A percentile compares a stretch with the other conserved stretches of the same genome.
Conservation (phyloP, 75 land plant species). For the Pinus tabuliformis region DNA sequence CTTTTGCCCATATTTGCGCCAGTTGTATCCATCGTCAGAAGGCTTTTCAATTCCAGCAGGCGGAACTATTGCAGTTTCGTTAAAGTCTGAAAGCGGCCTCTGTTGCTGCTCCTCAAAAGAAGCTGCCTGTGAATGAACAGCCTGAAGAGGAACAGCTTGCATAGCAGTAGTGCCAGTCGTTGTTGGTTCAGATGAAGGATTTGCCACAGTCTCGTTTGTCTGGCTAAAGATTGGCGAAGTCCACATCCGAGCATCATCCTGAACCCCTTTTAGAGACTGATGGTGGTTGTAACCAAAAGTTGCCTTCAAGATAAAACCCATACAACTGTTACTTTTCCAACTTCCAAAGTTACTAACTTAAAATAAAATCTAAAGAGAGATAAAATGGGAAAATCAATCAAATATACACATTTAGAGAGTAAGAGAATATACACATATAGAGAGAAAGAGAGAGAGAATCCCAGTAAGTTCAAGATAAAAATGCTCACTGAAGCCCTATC, state of each 20-base stretch:
- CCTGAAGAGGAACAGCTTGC: neutral
- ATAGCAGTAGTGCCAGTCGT: neutral
- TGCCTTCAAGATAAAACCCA: neutral
- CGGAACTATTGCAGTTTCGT: constrained; percentile 3
- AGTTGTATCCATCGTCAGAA: constrained; percentile 67
- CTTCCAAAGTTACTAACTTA: too few relatives aligned
- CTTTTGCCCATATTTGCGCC: constrained; percentile 78
- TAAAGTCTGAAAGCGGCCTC: constrained; percentile 1
- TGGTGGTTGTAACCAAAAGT: neutral
- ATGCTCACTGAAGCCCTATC: neutral
- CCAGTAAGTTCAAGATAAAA: neutral
- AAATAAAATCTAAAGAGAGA: too few relatives aligned
- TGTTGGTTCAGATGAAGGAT: neutral
- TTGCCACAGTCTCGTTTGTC: neutral
- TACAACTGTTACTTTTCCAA: neutral
- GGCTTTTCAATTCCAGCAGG: constrained; percentile 23
- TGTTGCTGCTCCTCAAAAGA: neutral
- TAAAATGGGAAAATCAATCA: neutral
- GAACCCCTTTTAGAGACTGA: constrained; percentile 7
- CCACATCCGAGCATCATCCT: constrained; percentile 7
- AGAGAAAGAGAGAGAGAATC: neutral
- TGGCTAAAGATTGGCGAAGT: neutral
- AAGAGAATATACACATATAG: neutral
- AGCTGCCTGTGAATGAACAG: neutral
- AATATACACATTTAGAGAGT: neutral